A percentile compares a stretch with the other conserved stretches of the same genome.
Conservation (phyloP, 768 basidiomycete genomes). For the Mycena rebaudengoi region DNA sequence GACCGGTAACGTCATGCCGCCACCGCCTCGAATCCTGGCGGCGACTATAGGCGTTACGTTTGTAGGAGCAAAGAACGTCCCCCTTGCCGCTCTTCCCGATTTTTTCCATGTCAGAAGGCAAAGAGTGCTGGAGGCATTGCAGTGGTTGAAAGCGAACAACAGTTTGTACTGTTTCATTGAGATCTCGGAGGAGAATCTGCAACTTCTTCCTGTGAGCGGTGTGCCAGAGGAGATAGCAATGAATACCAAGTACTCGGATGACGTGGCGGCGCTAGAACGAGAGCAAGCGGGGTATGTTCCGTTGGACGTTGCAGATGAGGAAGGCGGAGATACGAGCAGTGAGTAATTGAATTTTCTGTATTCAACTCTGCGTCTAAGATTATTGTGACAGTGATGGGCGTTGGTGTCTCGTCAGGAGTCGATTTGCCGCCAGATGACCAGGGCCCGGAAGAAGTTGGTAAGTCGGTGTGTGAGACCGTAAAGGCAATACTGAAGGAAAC, state of each 20-base stretch:
- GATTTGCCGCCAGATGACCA: not conserved
- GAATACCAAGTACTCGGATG: conserved; percentile 23
- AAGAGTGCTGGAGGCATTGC: conserved; percentile 31
- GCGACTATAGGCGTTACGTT: conserved; percentile 41
- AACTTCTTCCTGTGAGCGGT: conserved; percentile 38
- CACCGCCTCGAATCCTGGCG: conserved; percentile 29
- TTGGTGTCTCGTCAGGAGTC: not conserved
- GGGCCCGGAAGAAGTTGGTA: not conserved
- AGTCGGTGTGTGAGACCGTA: too few relatives aligned
- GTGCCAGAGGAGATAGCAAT: conserved; percentile 41
- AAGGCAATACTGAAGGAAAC: not conserved
- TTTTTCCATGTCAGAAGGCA: conserved; percentile 35
- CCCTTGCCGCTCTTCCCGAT: conserved; percentile 25
- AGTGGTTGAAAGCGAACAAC: conserved; percentile 44
- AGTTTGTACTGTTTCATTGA: conserved; percentile 32
- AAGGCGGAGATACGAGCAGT: not conserved
- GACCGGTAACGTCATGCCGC: conserved; percentile 35
- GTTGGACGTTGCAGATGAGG: not conserved
- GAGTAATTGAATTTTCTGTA: too few relatives aligned
- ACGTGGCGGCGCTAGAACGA: conserved; percentile 24
- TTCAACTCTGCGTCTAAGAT: too few relatives aligned
- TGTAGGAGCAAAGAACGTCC: conserved; percentile 33
- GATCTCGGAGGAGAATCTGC: conserved; percentile 30
- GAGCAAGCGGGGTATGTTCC: conserved; percentile 45
- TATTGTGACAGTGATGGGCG: not conserved